Percentiles rank a stretch among this genome's conserved stretches.
These are phyloP conservation scores for Serpula lacrymans DNA, from an alignment of 768 basidiomycete species.

Conservation along the genomic window DNA sequence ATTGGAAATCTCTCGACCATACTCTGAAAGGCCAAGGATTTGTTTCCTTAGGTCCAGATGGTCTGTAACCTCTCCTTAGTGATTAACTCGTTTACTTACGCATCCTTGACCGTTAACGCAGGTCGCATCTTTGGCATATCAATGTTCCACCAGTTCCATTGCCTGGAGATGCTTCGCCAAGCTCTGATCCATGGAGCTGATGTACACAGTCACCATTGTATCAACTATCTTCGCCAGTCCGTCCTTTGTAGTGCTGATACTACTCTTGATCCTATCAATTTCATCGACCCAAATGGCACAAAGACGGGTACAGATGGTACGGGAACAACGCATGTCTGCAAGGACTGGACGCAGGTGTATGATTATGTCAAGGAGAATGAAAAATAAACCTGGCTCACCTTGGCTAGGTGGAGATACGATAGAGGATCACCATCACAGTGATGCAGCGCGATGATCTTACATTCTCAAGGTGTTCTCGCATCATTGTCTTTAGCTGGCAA, in stretches of 20 bases:
- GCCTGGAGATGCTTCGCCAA: constrained; percentile 23
- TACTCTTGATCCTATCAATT: constrained; percentile 27
- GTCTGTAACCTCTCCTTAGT: background rate
- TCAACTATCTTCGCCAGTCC: constrained; percentile 29
- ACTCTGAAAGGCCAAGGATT: background rate
- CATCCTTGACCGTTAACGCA: background rate
- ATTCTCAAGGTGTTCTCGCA: no score
- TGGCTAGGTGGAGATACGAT: no score
- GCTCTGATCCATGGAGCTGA: constrained; percentile 23
- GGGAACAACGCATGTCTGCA: constrained; percentile 24
- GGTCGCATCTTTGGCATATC: constrained; percentile 15
- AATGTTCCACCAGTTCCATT: constrained; percentile 34
- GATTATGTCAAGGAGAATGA: constrained; percentile 21
- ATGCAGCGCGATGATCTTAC: no score
- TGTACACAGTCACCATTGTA: constrained; percentile 27
- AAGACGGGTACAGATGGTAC: constrained; percentile 16
- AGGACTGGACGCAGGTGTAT: constrained; percentile 26
- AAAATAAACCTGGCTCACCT: no score
- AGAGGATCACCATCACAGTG: no score
- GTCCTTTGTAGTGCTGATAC: constrained; percentile 29
- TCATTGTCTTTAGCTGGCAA: no score
- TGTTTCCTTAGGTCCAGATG: background rate
- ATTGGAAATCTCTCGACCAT: background rate
- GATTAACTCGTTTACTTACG: background rate
- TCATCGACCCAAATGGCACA: constrained; percentile 9